Base-by-base conservation (phyloP, 176 grass and related monocot genomes). In the Tillandsia fasciculata region DNA sequence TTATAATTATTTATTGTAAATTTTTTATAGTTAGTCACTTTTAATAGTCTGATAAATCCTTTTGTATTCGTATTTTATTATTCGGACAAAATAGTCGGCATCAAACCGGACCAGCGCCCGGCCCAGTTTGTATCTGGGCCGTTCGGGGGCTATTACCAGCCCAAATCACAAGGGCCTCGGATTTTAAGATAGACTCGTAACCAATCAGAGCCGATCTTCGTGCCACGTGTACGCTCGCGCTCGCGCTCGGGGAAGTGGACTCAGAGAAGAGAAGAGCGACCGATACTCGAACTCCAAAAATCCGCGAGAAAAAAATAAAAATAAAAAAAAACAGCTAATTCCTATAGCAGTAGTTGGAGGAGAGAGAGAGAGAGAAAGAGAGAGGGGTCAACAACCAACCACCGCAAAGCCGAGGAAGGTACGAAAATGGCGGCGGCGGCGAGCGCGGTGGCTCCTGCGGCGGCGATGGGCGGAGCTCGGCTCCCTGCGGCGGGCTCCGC, bases 381-480 rank as follows among this genome's bases (percentile, higher is more conserved):
- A 70, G 68, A 71, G 48, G 23, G 49, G 13, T 53, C 24, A 11
- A 71, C n/a, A 69, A 69, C 24, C 27, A 69, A 42, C 65, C 28
- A 9, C 59, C 20, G 59, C 54, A 68, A 59, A 42, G 51, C 12
- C 52, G 23, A 65, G 69, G 8, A 49, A 49, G 1, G 27, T 61
- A 20, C 2, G 50, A 6, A 51, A 8, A 33, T 17, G 64, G 69
- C 56, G 24, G 23, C 74, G 74, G 66, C 72, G 49, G 49, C 76
- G 33, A 78, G 75, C 51, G 66, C 52, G n/a, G 66, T 14, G 48
- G 80, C 82, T 53, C 76, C 83, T 18, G 82, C 56, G 23, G 77
- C 83, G 65, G 86, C 83, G 73, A 59, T 83, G n/a, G 23, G 49
- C 22, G 64, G 67, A 3, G 56, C 4, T 59, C 56, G 56, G 8